Base-by-base conservation (phyloP, 1,284 basidiomycete genomes). In the Pisolithus thermaeus region DNA sequence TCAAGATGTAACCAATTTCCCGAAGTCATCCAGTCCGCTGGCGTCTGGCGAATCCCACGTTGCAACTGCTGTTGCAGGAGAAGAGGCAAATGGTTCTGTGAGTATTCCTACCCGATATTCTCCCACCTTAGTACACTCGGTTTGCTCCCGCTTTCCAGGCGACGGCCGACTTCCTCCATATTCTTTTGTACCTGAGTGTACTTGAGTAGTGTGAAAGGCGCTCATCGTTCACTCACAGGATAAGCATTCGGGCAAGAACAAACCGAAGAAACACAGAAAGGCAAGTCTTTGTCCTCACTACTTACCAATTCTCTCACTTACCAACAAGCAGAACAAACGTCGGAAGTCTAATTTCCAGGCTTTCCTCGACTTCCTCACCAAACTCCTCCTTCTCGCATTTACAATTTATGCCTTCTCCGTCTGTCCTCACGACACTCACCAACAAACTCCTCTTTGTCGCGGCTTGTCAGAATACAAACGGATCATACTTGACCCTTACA, bases 401-500 rank as follows among this genome's bases (percentile, higher is more conserved):
- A 73, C 72, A 36, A 65, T 79, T 49, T 86, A 86, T 64, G 71
- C 78, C 6, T 66, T 83, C 46, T 69, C 76, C 37, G 72, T 77
- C 23, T 86, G 84, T 62, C 78, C 81, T 1, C 65, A 71, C 50
- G 74, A 84, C 58, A 61, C 65, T 37, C 64, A 72, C 23, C 68
- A 73, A 25, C 66, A 77, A 55, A 76, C 78, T 18, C 73, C 78
- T 8, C 62, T 85, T 46, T 85, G 82, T 64, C 80, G 78, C 32
- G 78, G 77, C 37, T 73, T 85, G 48, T 65, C 73, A 44, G 72
- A 74, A 56, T 85, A 84, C 62, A 76, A 76, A 52, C 73, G 73
- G 27, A 67, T 78, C 55, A 68, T 87, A 39, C 71, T 87, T 53
- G 83, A 87, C 51, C 83, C 85, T 5, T 84, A 83, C 60, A 64